Evolutionary conservation across 2,329 filamentous ascomycete species (phyloP).

Genomic region (Sclerotinia sclerotiorum): DNA sequence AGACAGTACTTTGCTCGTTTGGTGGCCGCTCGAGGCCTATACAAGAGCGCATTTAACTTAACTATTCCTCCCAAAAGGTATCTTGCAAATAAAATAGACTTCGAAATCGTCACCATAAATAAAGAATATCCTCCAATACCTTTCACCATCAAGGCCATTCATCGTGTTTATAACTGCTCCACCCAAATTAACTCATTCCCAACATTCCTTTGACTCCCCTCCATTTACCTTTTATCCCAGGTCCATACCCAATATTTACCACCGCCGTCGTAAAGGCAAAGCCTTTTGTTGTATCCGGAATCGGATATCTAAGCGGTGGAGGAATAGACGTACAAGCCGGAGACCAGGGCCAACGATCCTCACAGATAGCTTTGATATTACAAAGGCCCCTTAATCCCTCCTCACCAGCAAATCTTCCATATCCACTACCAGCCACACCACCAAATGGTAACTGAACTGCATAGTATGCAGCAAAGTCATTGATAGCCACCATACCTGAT

Average conservation of each 20-base stretch:
- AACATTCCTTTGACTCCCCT: constrained; percentile 39
- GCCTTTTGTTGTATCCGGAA: constrained; percentile 61
- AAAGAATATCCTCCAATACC: background rate
- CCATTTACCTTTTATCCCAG: constrained; percentile 37
- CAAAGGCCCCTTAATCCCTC: constrained; percentile 84
- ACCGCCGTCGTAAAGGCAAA: constrained; percentile 65
- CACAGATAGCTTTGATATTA: constrained; percentile 83
- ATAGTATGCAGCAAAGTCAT: constrained; percentile 93
- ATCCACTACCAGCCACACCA: constrained; percentile 75
- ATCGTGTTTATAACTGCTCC: background rate
- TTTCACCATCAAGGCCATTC: background rate
- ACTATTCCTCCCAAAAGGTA: background rate
- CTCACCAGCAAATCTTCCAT: constrained; percentile 87
- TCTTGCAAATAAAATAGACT: background rate
- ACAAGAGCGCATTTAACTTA: background rate
- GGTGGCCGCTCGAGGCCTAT: background rate
- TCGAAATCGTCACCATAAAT: background rate
- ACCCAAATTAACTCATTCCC: constrained; percentile 27
- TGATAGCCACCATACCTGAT: constrained; percentile 89
- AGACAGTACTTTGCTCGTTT: background rate
- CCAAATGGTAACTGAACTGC: constrained; percentile 94
- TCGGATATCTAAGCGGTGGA: constrained; percentile 75
- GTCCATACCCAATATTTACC: constrained; percentile 60
- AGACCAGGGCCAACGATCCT: constrained; percentile 65
- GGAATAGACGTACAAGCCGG: constrained; percentile 77